Evolutionary conservation across 345 rosid genomes (phyloP).

Genomic region (Hypericum androsaemum): DNA sequence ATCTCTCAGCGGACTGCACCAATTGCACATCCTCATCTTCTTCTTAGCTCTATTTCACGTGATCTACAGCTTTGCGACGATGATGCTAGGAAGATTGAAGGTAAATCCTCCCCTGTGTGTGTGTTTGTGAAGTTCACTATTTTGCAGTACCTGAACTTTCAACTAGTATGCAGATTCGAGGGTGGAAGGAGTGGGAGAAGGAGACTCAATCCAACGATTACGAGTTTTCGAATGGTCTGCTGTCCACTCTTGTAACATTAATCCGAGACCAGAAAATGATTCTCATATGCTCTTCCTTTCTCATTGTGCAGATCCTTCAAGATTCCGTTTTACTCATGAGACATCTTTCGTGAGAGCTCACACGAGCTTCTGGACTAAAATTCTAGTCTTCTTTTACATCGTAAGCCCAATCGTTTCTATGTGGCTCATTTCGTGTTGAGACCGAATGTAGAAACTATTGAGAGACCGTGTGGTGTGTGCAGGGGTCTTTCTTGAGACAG

Average conservation of each 20-base stretch:
- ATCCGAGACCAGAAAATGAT: too few relatives aligned
- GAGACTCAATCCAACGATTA: conserved; percentile 65
- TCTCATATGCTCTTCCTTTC: too few relatives aligned
- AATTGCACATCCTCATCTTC: conserved; percentile 82
- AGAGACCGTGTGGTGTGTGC: conserved; percentile 16
- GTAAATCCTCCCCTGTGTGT: conserved; percentile 19
- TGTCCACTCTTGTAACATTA: not conserved
- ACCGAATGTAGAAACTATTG: too few relatives aligned
- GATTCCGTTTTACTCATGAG: conserved; percentile 85
- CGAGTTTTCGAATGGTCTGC: conserved; percentile 74
- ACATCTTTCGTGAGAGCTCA: conserved; percentile 85
- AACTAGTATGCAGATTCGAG: conserved; percentile 57
- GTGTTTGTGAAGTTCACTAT: too few relatives aligned
- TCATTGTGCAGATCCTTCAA: conserved; percentile 58
- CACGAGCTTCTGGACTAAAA: conserved; percentile 82
- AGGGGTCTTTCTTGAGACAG: conserved; percentile 92
- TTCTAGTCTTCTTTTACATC: conserved; percentile 66
- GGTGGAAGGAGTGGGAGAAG: conserved; percentile 90
- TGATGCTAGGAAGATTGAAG: conserved; percentile 94
- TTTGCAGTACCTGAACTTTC: not conserved
- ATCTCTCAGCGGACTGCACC: conserved; percentile 60
- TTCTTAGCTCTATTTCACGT: conserved; percentile 88
- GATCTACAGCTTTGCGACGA: conserved; percentile 57
- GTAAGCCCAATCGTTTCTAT: conserved; percentile 36
- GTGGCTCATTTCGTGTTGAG: too few relatives aligned